Evolutionary conservation across 371 early-diverging fungal species (phyloP).

Genomic region (Umbelopsis sp.): DNA sequence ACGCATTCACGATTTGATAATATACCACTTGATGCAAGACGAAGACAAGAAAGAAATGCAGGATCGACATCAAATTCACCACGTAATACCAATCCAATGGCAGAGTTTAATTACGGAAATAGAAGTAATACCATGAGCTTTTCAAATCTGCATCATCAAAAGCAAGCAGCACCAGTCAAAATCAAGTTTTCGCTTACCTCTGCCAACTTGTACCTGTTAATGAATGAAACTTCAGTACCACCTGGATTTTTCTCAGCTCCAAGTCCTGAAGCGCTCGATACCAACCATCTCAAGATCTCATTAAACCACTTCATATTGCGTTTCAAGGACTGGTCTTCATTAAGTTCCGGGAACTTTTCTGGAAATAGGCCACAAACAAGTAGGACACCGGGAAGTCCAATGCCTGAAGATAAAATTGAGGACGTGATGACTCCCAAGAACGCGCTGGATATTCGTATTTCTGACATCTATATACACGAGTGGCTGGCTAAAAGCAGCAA

Average conservation of each 20-base stretch:
- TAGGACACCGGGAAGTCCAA: neutral
- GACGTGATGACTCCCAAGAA: neutral
- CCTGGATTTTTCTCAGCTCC: constrained; percentile 4
- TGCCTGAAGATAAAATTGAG: neutral
- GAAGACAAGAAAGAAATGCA: neutral
- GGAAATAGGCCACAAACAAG: neutral
- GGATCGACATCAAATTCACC: neutral
- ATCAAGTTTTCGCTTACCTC: neutral
- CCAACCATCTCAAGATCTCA: neutral
- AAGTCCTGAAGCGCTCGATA: constrained; percentile 3
- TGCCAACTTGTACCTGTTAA: neutral
- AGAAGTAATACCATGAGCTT: neutral
- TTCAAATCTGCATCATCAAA: constrained; percentile 12
- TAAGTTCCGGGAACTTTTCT: neutral
- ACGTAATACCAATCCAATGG: neutral
- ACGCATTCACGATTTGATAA: neutral
- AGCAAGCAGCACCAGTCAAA: constrained; percentile 1
- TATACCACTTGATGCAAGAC: neutral
- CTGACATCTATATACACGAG: constrained; percentile 33
- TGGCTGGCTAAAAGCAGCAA: constrained; percentile 28
- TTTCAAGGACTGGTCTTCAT: constrained; percentile 9
- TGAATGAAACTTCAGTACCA: neutral
- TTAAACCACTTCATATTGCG: neutral
- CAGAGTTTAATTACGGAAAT: neutral
- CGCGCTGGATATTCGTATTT: constrained; percentile 32